phyloP scores from a whole-genome alignment of 371 early-diverging fungal genomes.

The Chytridium lagenaria region DNA sequence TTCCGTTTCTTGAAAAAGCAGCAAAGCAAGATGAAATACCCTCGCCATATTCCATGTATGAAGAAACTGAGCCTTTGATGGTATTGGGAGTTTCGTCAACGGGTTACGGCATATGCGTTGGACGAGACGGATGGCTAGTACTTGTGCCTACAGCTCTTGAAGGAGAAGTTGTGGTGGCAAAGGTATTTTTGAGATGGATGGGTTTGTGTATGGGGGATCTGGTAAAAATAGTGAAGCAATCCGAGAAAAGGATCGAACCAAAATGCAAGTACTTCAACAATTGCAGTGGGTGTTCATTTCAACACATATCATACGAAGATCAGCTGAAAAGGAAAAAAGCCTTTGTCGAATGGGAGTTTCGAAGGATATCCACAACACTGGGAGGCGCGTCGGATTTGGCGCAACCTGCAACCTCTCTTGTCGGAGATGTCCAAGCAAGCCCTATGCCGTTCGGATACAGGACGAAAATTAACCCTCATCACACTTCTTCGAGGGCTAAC shows the following conservation, averaged over 20 bases:
- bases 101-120: slow-evolving; percentile 31
- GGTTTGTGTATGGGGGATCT: slow-evolving; percentile 65
- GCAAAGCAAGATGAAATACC: not conserved
- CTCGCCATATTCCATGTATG: not conserved
- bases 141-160: slow-evolving; percentile 59
- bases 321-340: slow-evolving; percentile 63
- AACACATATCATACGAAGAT: slow-evolving; percentile 61
- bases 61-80: slow-evolving; percentile 8
- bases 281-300: slow-evolving; percentile 70
- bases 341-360: slow-evolving; percentile 56
- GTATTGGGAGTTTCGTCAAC: slow-evolving; percentile 7
- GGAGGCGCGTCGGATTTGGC: slow-evolving; percentile 24
- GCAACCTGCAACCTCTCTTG: not conserved
- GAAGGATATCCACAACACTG: not conserved
- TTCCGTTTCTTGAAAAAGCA: not conserved
- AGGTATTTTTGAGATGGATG: slow-evolving; percentile 51
- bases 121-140: slow-evolving; percentile 52
- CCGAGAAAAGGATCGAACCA: slow-evolving; percentile 53
- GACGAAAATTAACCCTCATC: slow-evolving; percentile 72
- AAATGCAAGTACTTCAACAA: slow-evolving; percentile 63
- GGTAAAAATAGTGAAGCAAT: slow-evolving; percentile 52
- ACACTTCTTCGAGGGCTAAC: slow-evolving; percentile 44
- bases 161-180: slow-evolving; percentile 58
- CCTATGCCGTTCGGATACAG: slow-evolving; percentile 63
- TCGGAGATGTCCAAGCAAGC: slow-evolving; percentile 40